Conservation (phyloP, 2,329 filamentous ascomycete genomes). For the Nothophaeocryptopus gaeumannii region DNA sequence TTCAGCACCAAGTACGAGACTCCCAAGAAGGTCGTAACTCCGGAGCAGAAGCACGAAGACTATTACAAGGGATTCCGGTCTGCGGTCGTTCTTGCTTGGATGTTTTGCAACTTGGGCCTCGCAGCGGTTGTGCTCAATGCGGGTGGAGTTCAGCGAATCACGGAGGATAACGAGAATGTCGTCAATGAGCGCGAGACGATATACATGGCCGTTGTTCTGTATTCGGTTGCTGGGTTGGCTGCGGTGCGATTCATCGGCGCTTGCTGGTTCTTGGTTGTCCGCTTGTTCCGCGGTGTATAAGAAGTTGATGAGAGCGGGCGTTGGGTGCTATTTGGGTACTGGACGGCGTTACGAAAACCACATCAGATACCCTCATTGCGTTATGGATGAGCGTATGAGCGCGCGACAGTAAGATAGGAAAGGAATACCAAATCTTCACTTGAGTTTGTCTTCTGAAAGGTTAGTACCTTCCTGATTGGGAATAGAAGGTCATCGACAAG, state of each 20-base stretch:
- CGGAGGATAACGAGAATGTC: constrained; percentile 43
- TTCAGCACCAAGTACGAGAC: constrained; percentile 74
- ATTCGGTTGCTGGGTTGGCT: constrained; percentile 81
- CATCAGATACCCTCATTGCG: constrained; percentile 18
- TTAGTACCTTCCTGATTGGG: too few species aligned
- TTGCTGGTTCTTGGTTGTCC: constrained; percentile 86
- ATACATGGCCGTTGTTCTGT: constrained; percentile 83
- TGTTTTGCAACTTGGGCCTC: constrained; percentile 91
- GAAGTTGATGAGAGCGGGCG: constrained; percentile 3
- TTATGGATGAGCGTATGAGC: constrained; percentile 9
- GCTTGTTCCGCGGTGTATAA: constrained; percentile 66
- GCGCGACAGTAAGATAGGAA: neutral
- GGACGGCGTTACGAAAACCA: neutral
- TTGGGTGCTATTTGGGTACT: constrained; percentile 4
- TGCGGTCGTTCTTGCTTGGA: constrained; percentile 89
- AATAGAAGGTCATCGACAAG: too few species aligned
- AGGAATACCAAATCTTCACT: too few species aligned
- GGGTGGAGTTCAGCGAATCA: constrained; percentile 21
- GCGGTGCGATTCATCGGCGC: constrained; percentile 85
- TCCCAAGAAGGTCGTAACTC: constrained; percentile 61
- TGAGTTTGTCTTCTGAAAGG: too few species aligned
- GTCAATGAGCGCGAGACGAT: constrained; percentile 64
- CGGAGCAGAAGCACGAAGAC: constrained; percentile 83
- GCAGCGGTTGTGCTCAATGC: constrained; percentile 76
- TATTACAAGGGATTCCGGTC: constrained; percentile 97